Base-by-base conservation (phyloP, 2,329 filamentous ascomycete genomes). In the Trichoderma sp. region DNA sequence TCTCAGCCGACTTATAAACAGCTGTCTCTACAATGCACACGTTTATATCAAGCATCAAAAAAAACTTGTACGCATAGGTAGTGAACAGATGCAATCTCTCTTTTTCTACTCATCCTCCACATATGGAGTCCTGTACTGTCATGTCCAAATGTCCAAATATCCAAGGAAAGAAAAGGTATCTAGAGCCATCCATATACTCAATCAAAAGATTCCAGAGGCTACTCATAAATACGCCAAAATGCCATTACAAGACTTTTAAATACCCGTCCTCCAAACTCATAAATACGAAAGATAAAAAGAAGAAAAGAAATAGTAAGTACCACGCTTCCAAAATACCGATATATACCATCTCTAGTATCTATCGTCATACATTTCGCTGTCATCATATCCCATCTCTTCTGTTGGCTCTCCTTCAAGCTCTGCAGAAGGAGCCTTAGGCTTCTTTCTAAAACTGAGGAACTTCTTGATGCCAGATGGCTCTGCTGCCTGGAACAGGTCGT, bases 391-490 rank as follows among this genome's bases (percentile, higher is more conserved):
- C 68, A 73, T 67, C 23, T 77, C 77, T 6, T 78, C 74, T 3
- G 57, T 43, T 23, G 77, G 74, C 23, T 77, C 76, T 4, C 68
- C 50, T 13, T 73, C 71, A 23, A 50, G 65, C 66, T 71, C 32
- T 30, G 64, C 71, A 13, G 13, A 17, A 12, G 67, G 28, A 4
- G 65, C 64, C 72, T 75, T 76, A 0, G 76, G 70, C 74, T 82
- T 83, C 76, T 80, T 83, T 73, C 80, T 80, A 72, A 86, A 78
- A 74, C 84, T 86, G 26, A 87, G 74, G 47, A 86, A 76, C 72
- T 83, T 81, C 79, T 84, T 85, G 69, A 87, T 81, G 0, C 81
- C 81, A 30, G 77, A 80, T 11, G 80, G 77, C 30, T 80, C 78
- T 36, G 76, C 75, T 28, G 71, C 73, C 12, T 72, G 73, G 61